These are phyloP conservation scores for Zymoseptoria crescenta DNA, from an alignment of 2,329 filamentous ascomycete species.

Conservation along the genomic window DNA sequence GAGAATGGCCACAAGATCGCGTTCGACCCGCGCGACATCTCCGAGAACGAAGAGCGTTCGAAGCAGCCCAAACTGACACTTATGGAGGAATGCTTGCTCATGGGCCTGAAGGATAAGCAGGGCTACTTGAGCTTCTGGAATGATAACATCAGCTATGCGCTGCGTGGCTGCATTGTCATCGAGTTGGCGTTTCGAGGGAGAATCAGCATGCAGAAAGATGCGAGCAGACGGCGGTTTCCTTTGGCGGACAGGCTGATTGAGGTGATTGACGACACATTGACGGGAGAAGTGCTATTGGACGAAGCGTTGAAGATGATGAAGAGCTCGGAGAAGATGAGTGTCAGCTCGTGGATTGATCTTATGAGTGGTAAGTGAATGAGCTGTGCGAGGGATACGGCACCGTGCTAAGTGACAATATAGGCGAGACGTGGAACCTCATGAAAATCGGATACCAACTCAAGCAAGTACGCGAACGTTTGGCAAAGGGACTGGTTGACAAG, in stretches of 20 bases:
- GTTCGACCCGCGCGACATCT: constrained; percentile 93
- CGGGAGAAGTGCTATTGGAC: constrained; percentile 92
- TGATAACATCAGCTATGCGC: constrained; percentile 97
- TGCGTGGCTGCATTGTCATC: constrained; percentile 96
- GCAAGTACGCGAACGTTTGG: constrained; percentile 93
- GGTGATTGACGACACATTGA: constrained; percentile 92
- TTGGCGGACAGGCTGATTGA: constrained; percentile 91
- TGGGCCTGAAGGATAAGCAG: constrained; percentile 98
- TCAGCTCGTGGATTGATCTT: constrained; percentile 96
- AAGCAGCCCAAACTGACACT: constrained; percentile 97
- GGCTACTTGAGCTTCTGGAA: constrained; percentile 99
- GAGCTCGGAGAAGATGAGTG: constrained; percentile 98
- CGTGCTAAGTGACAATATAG: constrained; percentile 40
- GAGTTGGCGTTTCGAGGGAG: constrained; percentile 93
- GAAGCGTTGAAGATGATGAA: constrained; percentile 99
- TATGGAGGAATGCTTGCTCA: constrained; percentile 94
- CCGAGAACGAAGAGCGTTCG: constrained; percentile 88
- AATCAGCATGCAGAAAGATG: constrained; percentile 97
- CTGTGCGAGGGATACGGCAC: neutral
- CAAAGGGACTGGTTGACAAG: constrained; percentile 97
- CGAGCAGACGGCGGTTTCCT: constrained; percentile 82
- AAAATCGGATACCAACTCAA: constrained; percentile 99
- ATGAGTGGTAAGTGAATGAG: constrained; percentile 78
- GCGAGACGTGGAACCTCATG: constrained; percentile 99
- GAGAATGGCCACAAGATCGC: constrained; percentile 99